Base-by-base conservation (phyloP, 768 basidiomycete genomes). In the Amanita subjunquillea region DNA sequence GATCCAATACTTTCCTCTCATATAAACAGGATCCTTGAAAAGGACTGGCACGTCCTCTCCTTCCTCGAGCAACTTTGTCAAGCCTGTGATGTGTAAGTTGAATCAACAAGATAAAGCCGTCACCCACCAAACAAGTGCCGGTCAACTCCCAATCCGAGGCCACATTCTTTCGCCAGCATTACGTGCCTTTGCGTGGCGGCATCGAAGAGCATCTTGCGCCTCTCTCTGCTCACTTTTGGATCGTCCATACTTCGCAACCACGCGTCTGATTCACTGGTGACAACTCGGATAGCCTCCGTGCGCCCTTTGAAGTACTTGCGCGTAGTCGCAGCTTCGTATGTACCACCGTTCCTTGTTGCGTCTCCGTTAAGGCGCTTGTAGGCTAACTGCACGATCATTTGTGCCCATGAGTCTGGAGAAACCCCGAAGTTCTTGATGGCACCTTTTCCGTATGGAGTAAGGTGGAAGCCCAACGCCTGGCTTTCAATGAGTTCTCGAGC, bases 271-370 rank as follows among this genome's bases (percentile, higher is more conserved):
- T 94, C 86, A 43, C 70, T 72, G 10, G 80, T 84, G 12, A 91
- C 85, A 47, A 91, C 84, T 4, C 94, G 76, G 54, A 97, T 91
- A n/a, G 90, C 85, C 69, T 97, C 94, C 23, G 94, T 97, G 44
- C 94, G 77, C 12, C 94, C 94, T 62, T 92, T 88, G 67, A 77
- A 76, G 67, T 87, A 96, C 64, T 78, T 80, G 30, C 94, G 76
- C n/a, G 91, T 93, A 55, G 88, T 84, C 32, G 92, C 92, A 53
- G 91, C 87, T 68, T 97, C 94, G 63, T 97, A 97, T n/a, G 91
- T 92, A 4, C 79, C 89, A 2, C 88, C 91, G 27, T 71, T 70
- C 56, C 81, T 66, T 70, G 74, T 71, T 36, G 73, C 66, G n/a
- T 64, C 58, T 38, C 75, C 72, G 29, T 83, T 67, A 32, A 91